Evolutionary conservation across 768 basidiomycete genomes (phyloP), one percentile per base, ranked within the genome.

Genomic region (Auricularia sp.): DNA sequence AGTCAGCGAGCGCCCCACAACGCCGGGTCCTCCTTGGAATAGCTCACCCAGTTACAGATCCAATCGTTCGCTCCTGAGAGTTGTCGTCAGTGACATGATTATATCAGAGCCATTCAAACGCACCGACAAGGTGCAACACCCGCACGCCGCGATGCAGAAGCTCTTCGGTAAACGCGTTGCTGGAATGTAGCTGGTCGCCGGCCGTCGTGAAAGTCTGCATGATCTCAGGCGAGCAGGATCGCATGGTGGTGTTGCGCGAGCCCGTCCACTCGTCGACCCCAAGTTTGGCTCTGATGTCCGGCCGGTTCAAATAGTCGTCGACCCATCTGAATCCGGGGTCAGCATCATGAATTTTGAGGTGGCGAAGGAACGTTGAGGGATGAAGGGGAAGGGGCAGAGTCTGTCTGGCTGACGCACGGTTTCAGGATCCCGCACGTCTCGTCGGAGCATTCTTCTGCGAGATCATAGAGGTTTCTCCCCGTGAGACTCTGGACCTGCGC

Each of bases 11-110:
- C 29, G 29, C 1, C 29, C 29, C 29, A 29, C 2, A 29, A 1
- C 29, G 29, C 29, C 29, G 29, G 29, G 29, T 29, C 29, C 29
- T 29, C 29, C 2, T 2, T 29, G 29, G 29, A 29, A 29, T 29
- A 29, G 29, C 56, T 29, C 24, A 59, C 67, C 62, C 73, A 73
- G 62, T 75, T 75, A 61, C 65, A 64, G 13, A 61, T 62, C 65
- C 67, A 68, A 59, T 66, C 63, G 58, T 63, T 62, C 21, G 69
- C 68, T 2, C 72, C 72, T 61, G 29, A 29, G 29, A 29, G 29
- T 29, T 29, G 29, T 29, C 29, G 29, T 29, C 29, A 29, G 29
- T 29, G 29, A 29, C 29, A 3, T 29, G 29, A 29, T 29, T 29
- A 29, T 29, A 29, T 29, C 29, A 29, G 29, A 2, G 29, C 29